phyloP scores from a whole-genome alignment of 768 basidiomycete genomes.

The Ephemerocybe angulata region DNA sequence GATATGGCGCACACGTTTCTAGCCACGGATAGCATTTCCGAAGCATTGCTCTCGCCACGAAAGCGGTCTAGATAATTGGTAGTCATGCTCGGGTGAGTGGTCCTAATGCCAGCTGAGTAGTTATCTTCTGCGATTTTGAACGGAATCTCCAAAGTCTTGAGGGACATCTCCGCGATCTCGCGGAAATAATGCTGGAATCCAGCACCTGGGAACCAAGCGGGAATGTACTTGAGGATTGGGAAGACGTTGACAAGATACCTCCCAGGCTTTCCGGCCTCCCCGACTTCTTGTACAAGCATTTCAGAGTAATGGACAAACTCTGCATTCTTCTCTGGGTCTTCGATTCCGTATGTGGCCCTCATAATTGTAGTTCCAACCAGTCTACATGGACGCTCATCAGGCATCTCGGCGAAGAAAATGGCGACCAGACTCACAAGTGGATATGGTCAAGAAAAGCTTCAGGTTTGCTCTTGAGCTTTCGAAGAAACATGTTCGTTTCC shows the following conservation, averaged over 20 bases:
- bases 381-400: conserved; percentile 20
- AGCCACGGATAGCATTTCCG: conserved; percentile 15
- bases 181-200: not conserved
- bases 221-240: conserved; percentile 4
- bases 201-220: conserved; percentile 6
- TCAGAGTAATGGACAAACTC: conserved; percentile 17
- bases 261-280: not conserved
- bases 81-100: conserved; percentile 3
- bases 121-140: conserved; percentile 1
- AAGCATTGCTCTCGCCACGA: not conserved
- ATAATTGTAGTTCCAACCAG: conserved; percentile 40
- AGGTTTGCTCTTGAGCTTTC: conserved; percentile 31
- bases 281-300: not conserved
- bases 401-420: no score
- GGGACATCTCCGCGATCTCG: not conserved
- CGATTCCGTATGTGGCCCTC: conserved; percentile 27
- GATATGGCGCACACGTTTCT: conserved; percentile 23
- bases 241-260: conserved; percentile 5
- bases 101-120: not conserved
- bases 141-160: not conserved
- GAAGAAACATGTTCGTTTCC: conserved; percentile 37
- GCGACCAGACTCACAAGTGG: conserved; percentile 3
- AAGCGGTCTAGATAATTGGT: not conserved
- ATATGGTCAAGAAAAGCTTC: conserved; percentile 14
- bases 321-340: conserved; percentile 23